These are phyloP conservation scores for Acephala macrosclerotiorum DNA, from an alignment of 2,329 filamentous ascomycete genomes.

Conservation along the genomic window DNA sequence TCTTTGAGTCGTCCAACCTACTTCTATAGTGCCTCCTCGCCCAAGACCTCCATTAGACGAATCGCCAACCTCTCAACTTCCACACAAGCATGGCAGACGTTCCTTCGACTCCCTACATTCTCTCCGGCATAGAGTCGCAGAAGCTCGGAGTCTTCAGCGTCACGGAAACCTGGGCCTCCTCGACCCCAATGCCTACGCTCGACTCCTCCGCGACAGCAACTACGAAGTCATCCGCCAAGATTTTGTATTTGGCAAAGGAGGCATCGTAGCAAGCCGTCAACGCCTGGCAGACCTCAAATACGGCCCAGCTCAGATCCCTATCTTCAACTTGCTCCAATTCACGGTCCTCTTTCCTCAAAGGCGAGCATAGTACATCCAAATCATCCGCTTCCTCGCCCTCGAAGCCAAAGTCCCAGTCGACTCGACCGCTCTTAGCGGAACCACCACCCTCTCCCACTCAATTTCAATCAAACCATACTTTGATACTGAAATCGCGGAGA, in stretches of 20 bases:
- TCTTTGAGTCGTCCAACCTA: no score
- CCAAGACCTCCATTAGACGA: no score
- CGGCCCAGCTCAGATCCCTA: slow-evolving; percentile 20
- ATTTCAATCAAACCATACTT: slow-evolving; percentile 26
- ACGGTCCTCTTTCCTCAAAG: slow-evolving; percentile 16
- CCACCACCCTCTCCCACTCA: slow-evolving; percentile 14
- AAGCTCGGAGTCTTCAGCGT: slow-evolving; percentile 17
- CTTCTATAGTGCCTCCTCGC: no score
- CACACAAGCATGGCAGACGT: no score
- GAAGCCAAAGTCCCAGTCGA: slow-evolving; percentile 22
- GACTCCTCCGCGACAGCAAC: slow-evolving; percentile 6
- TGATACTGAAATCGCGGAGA: slow-evolving; percentile 21
- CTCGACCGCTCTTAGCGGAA: slow-evolving; percentile 21
- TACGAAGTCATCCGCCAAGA: background rate
- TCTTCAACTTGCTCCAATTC: slow-evolving; percentile 27
- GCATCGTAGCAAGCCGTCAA: slow-evolving; percentile 4
- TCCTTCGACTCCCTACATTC: background rate
- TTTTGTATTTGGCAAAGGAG: slow-evolving; percentile 6
- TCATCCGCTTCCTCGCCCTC: slow-evolving; percentile 18
- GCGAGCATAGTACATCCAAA: slow-evolving; percentile 14
- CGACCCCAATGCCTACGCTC: slow-evolving; percentile 20
- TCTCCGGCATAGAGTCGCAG: slow-evolving; percentile 18
- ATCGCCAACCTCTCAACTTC: no score
- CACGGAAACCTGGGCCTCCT: slow-evolving; percentile 7
- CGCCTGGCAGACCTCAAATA: slow-evolving; percentile 12